Conservation (phyloP, 345 rosid species). For the Eucalyptus marginata region DNA sequence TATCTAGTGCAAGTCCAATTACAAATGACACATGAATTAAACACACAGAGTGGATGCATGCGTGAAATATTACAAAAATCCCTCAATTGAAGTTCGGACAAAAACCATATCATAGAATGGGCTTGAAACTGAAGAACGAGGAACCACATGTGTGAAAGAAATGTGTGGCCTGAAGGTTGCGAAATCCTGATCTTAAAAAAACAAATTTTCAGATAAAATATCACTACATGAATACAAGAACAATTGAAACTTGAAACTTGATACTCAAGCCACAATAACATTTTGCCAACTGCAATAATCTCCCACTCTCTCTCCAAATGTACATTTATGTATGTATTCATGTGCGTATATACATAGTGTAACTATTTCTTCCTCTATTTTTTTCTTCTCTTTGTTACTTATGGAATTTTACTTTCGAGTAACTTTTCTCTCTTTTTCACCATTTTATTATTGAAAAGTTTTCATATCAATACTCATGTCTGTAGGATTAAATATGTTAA, state of each 20-base stretch:
- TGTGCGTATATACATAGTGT: not conserved
- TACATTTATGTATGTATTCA: not conserved
- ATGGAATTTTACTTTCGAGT: not conserved
- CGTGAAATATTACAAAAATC: not conserved
- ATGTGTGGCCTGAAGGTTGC: not conserved
- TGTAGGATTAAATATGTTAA: not conserved
- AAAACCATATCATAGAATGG: not conserved
- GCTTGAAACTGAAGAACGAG: not conserved
- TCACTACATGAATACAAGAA: not conserved
- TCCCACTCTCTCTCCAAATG: not conserved
- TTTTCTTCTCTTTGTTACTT: not conserved
- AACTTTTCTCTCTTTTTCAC: not conserved
- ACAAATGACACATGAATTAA: not conserved
- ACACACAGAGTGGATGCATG: rapidly evolving
- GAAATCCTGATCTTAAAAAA: not conserved
- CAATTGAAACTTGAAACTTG: not conserved
- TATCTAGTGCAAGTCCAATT: not conserved
- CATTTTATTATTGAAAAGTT: not conserved
- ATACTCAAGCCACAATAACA: not conserved
- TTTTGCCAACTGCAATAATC: not conserved
- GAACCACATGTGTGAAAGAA: not conserved
- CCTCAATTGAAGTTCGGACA: too few species aligned
- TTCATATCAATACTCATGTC: not conserved
- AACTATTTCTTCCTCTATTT: not conserved
- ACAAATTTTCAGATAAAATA: not conserved